Conservation (phyloP, 208 protist genomes). For the Angomonas deanei region DNA sequence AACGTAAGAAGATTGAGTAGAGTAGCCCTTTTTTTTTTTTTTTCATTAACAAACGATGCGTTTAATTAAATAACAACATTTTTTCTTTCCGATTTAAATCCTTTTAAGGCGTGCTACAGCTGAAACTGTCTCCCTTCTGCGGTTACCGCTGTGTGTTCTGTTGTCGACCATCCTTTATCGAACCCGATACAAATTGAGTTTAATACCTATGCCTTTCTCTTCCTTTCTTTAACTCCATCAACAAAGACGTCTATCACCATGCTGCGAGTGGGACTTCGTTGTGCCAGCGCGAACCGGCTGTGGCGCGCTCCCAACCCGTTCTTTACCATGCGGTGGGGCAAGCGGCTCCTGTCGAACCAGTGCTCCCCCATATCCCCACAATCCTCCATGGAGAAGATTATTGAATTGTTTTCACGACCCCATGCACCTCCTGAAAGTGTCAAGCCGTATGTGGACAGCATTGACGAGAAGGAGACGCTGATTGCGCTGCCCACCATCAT, state of each 20-base stretch:
- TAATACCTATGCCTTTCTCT: too few species aligned
- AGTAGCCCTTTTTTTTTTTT: conserved; percentile 10
- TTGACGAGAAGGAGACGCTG: background rate
- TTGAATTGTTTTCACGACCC: background rate
- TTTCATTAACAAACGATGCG: background rate
- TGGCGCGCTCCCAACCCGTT: too few species aligned
- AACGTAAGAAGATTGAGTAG: conserved; percentile 26
- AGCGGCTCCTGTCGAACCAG: background rate
- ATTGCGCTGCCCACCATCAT: background rate
- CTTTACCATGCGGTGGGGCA: too few species aligned
- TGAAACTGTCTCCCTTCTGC: too few species aligned
- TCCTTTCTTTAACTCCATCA: too few species aligned
- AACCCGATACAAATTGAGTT: too few species aligned
- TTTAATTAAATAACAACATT: conserved; percentile 7
- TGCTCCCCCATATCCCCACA: background rate
- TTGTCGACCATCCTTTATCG: too few species aligned
- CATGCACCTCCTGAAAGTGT: background rate
- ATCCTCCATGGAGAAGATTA: background rate
- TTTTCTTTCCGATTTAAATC: background rate
- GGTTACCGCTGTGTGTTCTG: too few species aligned
- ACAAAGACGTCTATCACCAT: too few species aligned
- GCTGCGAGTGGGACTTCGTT: too few species aligned
- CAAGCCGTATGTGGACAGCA: background rate
- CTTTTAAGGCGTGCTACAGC: background rate
- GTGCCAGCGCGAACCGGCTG: too few species aligned